A percentile compares a stretch with the other conserved stretches of the same genome.
Evolutionary conservation across 768 basidiomycete species (phyloP).

Genomic region (Tremella mesenterica): DNA sequence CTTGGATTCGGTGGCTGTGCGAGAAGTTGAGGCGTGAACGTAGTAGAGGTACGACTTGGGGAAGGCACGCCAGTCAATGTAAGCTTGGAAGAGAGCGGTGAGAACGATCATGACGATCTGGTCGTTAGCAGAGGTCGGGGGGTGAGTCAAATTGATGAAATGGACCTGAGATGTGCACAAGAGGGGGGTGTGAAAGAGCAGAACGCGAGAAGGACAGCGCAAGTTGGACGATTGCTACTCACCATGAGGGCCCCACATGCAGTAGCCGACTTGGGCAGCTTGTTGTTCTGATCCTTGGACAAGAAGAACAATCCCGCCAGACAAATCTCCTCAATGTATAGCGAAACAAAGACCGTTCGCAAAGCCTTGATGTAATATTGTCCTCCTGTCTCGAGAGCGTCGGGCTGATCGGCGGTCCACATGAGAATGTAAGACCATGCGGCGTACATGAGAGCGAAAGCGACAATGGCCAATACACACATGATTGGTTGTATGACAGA

Average conservation of each 20-base stretch:
- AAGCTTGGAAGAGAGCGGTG: slow-evolving; percentile 37
- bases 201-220: not conserved
- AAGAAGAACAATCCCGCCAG: slow-evolving; percentile 45
- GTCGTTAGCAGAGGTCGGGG: slow-evolving; percentile 7
- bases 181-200: not conserved
- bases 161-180: not conserved
- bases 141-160: no score
- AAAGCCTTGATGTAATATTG: slow-evolving; percentile 46
- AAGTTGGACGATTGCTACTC: slow-evolving; percentile 1
- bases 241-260: slow-evolving; percentile 44
- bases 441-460: slow-evolving; percentile 42
- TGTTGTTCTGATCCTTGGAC: slow-evolving; percentile 23
- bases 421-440: slow-evolving; percentile 44
- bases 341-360: slow-evolving; percentile 42
- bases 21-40: slow-evolving; percentile 25
- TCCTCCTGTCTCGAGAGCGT: slow-evolving; percentile 45
- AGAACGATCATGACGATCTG: slow-evolving; percentile 35
- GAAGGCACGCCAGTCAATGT: slow-evolving; percentile 40
- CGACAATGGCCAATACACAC: slow-evolving; percentile 37
- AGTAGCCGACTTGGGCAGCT: slow-evolving; percentile 34
- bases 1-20: slow-evolving; percentile 3
- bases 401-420: slow-evolving; percentile 45
- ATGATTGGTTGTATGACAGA: slow-evolving; percentile 46
- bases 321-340: slow-evolving; percentile 45
- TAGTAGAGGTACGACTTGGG: slow-evolving; percentile 28